phyloP scores from a whole-genome alignment of 129 eudicot genomes.

The Cynara cardunculus region DNA sequence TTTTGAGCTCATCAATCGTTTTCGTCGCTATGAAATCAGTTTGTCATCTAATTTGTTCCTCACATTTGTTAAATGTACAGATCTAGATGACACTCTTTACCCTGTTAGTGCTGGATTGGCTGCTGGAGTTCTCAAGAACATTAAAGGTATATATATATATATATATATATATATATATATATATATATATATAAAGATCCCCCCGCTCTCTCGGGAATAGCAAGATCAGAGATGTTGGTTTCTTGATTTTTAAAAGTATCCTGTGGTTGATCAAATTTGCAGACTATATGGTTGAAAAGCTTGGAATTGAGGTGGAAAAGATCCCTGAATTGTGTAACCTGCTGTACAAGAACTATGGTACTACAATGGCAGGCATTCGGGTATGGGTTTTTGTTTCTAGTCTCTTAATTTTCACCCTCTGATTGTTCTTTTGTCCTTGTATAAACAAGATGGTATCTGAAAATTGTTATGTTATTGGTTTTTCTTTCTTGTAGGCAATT shows the following conservation, averaged over 20 bases:
- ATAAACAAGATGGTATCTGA: neutral
- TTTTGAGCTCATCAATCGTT: neutral
- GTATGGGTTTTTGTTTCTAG: conserved; percentile 31
- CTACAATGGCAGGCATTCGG: conserved; percentile 96
- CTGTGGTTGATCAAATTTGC: conserved; percentile 1
- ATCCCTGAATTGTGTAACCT: conserved; percentile 58
- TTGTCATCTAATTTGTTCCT: neutral
- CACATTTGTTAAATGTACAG: conserved; percentile 25
- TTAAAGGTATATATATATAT: conserved; percentile 47
- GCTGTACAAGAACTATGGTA: conserved; percentile 83
- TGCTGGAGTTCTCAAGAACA: conserved; percentile 55
- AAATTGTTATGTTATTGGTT: neutral
- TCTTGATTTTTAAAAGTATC: neutral
- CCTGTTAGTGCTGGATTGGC: conserved; percentile 84
- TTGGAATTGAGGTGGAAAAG: conserved; percentile 65
- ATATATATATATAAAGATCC: neutral
- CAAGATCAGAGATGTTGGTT: neutral
- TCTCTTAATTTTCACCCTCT: neutral
- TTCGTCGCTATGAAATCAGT: neutral
- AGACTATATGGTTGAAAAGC: conserved; percentile 91
- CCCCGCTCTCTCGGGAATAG: neutral
- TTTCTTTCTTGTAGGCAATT: conserved; percentile 56
- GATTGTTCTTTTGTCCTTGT: neutral
- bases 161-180: neutral
- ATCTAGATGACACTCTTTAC: conserved; percentile 90